Base-by-base conservation (phyloP, 2,329 filamentous ascomycete species). In the Fusarium nygamai region DNA sequence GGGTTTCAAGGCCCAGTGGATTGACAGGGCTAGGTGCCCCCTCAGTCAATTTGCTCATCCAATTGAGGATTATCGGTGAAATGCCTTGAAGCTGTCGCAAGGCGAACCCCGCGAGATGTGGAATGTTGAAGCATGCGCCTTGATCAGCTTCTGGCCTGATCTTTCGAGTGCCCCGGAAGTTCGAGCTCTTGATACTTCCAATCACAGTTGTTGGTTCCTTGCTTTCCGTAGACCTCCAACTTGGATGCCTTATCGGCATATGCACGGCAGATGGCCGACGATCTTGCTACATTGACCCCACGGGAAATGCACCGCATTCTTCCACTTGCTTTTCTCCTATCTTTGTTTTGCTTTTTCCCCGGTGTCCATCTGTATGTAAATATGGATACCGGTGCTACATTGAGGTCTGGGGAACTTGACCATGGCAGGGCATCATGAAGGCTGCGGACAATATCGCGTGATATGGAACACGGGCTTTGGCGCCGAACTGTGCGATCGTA, bases 91-190 rank as follows among this genome's bases (percentile, higher is more conserved):
- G 22, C 29, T 72, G 64, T 48, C 24, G 68, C 60, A 57, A 43
- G 63, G 58, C 54, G 59, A 71, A 59, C 64, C 69, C 70, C 69
- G 46, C 47, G 47, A 59, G 51, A 58, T 72, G 58, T 76, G 71
- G 69, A 61, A 66, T 75, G 66, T 67, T 64, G 54, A 54, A 74
- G 58, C 61, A 73, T 62, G 67, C 74, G 77, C 75, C 66, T 57
- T 73, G 74, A 54, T 50, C 76, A 60, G 69, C 66, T 76, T 78
- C 77, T 79, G 77, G 77, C 76, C 77, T 78, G 77, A 79, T 78
- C 74, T 51, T 61, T 56, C 24, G 29, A 60, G 61, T 69, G 68
- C 64, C 68, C 72, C 64, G 53, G 56, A 70, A 69, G 71, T 56
- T 53, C 29, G 13, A 57, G 39, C 56, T 46, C 39, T 58, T 46